phyloP scores from a whole-genome alignment of 2,329 filamentous ascomycete species.

The Neodidymelliopsis sp. region DNA sequence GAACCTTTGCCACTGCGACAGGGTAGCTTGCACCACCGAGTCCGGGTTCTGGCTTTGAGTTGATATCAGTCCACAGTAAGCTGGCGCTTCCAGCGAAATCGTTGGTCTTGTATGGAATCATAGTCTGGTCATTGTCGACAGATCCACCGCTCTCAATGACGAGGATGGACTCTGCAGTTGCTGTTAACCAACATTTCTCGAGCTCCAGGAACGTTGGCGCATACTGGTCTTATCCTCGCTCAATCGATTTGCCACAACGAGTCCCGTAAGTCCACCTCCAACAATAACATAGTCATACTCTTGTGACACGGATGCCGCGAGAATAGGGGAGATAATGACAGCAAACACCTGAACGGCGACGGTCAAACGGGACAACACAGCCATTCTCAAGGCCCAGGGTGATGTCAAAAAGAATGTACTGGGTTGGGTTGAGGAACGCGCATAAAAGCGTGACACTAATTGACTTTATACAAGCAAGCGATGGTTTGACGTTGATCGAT shows the following conservation, averaged over 20 bases:
- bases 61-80: too few relatives aligned
- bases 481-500: slow-evolving; percentile 16
- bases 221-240: slow-evolving; percentile 19
- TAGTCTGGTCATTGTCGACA: slow-evolving; percentile 17
- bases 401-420: slow-evolving; percentile 23
- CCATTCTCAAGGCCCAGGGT: slow-evolving; percentile 23
- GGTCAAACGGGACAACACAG: slow-evolving; percentile 30
- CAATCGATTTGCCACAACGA: slow-evolving; percentile 30
- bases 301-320: slow-evolving; percentile 10
- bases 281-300: slow-evolving; percentile 32
- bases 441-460: slow-evolving; percentile 9
- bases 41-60: slow-evolving; percentile 25
- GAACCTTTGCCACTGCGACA: too few relatives aligned
- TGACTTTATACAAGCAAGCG: slow-evolving; percentile 25
- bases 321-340: slow-evolving; percentile 22
- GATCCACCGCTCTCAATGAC: slow-evolving; percentile 27
- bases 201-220: too few relatives aligned
- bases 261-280: slow-evolving; percentile 28
- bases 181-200: too few relatives aligned
- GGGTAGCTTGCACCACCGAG: too few relatives aligned
- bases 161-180: slow-evolving; percentile 19
- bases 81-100: too few relatives aligned
- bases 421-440: not conserved
- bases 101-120: slow-evolving; percentile 18
- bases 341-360: slow-evolving; percentile 29